phyloP scores from a whole-genome alignment of 345 rosid species.

The Cochlearia excelsa region DNA sequence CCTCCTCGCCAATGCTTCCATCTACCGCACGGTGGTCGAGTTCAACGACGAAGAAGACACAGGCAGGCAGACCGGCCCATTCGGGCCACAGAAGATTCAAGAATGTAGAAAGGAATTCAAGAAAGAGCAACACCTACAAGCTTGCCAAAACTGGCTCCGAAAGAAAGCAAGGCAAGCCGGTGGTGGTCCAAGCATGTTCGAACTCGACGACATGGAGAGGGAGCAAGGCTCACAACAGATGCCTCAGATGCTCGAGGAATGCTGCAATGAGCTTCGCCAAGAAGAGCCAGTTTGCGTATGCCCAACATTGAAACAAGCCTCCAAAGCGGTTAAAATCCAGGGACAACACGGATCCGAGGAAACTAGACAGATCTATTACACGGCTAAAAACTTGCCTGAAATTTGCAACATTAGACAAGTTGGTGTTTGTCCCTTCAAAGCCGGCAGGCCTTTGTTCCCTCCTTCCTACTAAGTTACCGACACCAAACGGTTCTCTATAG shows the following conservation, averaged over 20 bases:
- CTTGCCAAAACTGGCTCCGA: no score
- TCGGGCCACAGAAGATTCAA: no score
- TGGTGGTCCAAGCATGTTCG: no score
- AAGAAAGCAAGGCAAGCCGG: not conserved
- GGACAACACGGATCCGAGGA: slow-evolving; percentile 1
- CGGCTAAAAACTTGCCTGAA: slow-evolving; percentile 19
- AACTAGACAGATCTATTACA: not conserved
- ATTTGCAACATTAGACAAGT: slow-evolving; percentile 15
- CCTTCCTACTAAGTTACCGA: no score
- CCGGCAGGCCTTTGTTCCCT: slow-evolving; percentile 3
- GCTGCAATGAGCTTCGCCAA: slow-evolving; percentile 20
- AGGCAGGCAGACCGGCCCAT: no score
- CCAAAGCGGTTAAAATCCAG: not conserved
- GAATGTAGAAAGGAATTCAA: no score
- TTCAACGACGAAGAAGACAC: no score
- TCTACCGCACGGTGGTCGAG: no score
- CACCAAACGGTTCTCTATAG: no score
- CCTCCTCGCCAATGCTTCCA: no score
- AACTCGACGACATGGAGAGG: not conserved
- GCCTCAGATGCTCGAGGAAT: not conserved
- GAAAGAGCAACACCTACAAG: no score
- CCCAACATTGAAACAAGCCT: slow-evolving; percentile 9
- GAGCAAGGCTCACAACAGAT: not conserved
- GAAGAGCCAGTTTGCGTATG: slow-evolving; percentile 11
- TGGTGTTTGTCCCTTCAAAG: slow-evolving; percentile 19